Conservation (phyloP, 129 eudicot species). For the Lactuca sativa region DNA sequence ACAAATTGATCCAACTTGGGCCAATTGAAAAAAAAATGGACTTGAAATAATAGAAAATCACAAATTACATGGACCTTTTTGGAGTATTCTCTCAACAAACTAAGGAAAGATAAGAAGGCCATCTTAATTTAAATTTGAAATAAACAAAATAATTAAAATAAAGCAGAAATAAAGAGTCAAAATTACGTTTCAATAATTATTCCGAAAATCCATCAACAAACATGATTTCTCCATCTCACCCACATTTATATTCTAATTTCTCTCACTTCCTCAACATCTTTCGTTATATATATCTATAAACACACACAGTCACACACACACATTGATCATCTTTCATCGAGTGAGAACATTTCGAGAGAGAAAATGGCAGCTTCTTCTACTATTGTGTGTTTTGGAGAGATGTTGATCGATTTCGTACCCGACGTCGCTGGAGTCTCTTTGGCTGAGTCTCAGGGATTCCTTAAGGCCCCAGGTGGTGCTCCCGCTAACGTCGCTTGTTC, state of each 20-base stretch:
- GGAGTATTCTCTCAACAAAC: no score
- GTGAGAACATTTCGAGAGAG: neutral
- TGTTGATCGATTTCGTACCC: slow-evolving; percentile 80
- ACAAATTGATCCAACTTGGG: no score
- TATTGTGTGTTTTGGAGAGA: slow-evolving; percentile 74
- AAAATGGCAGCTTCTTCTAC: slow-evolving; percentile 41
- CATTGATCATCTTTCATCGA: neutral
- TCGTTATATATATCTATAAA: neutral
- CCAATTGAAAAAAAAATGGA: no score
- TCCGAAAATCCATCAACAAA: slow-evolving; percentile 41
- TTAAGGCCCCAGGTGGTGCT: slow-evolving; percentile 89
- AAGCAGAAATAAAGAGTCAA: slow-evolving; percentile 24
- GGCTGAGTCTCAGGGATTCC: slow-evolving; percentile 63
- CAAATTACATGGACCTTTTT: no score
- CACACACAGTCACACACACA: neutral
- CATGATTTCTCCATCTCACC: slow-evolving; percentile 41
- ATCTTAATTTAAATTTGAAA: no score
- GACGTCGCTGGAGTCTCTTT: slow-evolving; percentile 60
- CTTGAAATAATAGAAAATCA: no score
- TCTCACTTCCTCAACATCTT: slow-evolving; percentile 1
- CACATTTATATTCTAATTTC: slow-evolving; percentile 29
- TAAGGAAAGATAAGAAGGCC: no score
- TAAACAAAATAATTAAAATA: no score
- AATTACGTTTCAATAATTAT: slow-evolving; percentile 33
- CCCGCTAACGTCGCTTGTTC: slow-evolving; percentile 88